Percentiles rank a stretch among this genome's conserved stretches.
Conservation (phyloP, 495 filamentous ascomycete species). For the Clohesyomyces aquaticus region DNA sequence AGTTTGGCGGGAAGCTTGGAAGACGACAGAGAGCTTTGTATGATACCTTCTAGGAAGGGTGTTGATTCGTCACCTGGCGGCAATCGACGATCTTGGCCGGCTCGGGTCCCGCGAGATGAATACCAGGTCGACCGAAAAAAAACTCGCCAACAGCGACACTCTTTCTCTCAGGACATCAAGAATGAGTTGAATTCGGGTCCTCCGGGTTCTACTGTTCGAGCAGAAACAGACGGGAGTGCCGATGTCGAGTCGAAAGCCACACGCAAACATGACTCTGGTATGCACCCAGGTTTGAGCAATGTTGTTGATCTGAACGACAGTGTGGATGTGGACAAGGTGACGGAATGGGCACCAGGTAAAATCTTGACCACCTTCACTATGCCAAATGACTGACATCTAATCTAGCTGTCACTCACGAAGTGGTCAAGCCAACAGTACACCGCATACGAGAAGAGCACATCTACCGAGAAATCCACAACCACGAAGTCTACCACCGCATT, state of each 20-base stretch:
- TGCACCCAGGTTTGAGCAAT: conserved; percentile 14
- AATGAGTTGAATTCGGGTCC: not conserved
- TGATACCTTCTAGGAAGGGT: no score
- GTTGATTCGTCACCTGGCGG: not conserved
- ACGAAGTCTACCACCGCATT: conserved; percentile 58
- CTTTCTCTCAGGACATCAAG: conserved; percentile 2
- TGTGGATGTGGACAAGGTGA: conserved; percentile 37
- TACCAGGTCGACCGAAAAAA: not conserved
- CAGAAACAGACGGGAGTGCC: not conserved
- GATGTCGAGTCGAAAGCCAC: not conserved
- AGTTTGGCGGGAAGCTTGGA: no score
- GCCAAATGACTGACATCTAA: conserved; percentile 8
- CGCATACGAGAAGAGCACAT: conserved; percentile 56
- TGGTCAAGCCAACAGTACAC: conserved; percentile 51
- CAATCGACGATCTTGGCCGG: conserved; percentile 5
- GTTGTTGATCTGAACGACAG: conserved; percentile 39
- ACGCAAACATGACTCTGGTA: not conserved
- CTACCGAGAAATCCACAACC: conserved; percentile 59
- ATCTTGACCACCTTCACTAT: not conserved
- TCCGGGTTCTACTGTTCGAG: not conserved
- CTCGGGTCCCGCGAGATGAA: conserved; percentile 5
- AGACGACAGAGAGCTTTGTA: no score
- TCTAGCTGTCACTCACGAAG: conserved; percentile 60
- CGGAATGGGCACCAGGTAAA: conserved; percentile 40
- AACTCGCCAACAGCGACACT: not conserved